Conservation (phyloP, 2,329 filamentous ascomycete genomes). For the Cryphonectria radicalis region DNA sequence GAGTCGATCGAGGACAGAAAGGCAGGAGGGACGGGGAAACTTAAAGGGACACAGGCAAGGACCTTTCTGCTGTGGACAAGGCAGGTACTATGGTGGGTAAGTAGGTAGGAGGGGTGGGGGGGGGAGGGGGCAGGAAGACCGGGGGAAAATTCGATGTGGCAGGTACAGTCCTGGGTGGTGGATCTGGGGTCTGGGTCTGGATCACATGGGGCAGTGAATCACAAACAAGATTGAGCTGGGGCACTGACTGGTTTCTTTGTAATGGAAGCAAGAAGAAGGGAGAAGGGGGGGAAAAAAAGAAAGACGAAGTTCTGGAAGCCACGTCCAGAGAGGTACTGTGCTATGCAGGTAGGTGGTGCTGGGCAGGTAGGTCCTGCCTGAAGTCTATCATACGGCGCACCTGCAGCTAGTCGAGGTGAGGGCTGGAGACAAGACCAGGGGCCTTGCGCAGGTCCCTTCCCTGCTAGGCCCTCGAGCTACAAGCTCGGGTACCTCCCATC, state of each 20-base stretch:
- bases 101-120: neutral
- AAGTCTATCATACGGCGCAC: neutral
- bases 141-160: neutral
- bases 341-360: neutral
- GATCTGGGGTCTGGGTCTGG: constrained; percentile 18
- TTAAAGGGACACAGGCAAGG: constrained; percentile 24
- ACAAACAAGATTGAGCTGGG: constrained; percentile 17
- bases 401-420: constrained; percentile 15
- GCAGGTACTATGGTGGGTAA: neutral
- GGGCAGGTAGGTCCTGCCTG: neutral
- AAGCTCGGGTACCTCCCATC: constrained; percentile 19
- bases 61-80: neutral
- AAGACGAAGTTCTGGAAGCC: constrained; percentile 4
- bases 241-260: constrained; percentile 17
- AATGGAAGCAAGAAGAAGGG: neutral
- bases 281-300: neutral
- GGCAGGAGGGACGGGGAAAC: constrained; percentile 17
- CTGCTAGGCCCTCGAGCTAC: constrained; percentile 16
- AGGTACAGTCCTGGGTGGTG: constrained; percentile 3
- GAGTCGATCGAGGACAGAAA: neutral
- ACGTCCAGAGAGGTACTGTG: neutral
- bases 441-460: neutral
- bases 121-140: constrained; percentile 14
- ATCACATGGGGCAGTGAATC: constrained; percentile 23
- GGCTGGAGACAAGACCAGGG: constrained; percentile 9